Base-by-base conservation (phyloP, 306 rosid genomes). In the Gastrolobium villosum region DNA sequence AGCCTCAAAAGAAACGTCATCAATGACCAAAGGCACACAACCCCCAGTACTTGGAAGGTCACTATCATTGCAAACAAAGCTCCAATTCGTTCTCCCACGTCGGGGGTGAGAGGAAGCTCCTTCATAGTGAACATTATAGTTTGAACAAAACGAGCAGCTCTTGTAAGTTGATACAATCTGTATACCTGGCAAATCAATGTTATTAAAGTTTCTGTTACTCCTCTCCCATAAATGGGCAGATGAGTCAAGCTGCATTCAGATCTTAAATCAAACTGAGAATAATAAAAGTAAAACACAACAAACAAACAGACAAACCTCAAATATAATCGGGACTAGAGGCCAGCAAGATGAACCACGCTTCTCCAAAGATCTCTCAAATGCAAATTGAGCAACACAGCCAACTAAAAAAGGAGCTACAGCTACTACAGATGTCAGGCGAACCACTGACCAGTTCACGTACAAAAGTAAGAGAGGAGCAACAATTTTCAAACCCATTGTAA, bases 1-100 rank as follows among this genome's bases (percentile, higher is more conserved):
- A 95, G 91, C 89, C 99, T 88, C 88, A 92, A 52, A 67, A 95
- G 95, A 85, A 95, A 91, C 5, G 98, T 83, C 91, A 88, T 60
- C 81, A 91, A 81, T 5, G 97, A 91, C 98, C 95, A 93, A 50
- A 93, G 90, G 85, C 97, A 93, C 76, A 91, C 90, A 74, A 89
- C 15, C 32, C 89, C 92, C 3, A 93, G 84, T 53, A 78, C 20
- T 65, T 87, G 94, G 79, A 91, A 90, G 45, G 91, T 81, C 31
- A 84, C 78, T 46, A 88, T 63, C 92, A 89, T 88, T 37, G 90
- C 85, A 85, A 89, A 89, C 71, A 92, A 65, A 36, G 79, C 79
- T 65, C 86, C 86, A 60, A 87, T 81, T 89, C 84, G 85, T 73
- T 89, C 93, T 40, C 84, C 31, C 77, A 89, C 67, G 67, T 84